phyloP scores from a whole-genome alignment of 2,329 filamentous ascomycete genomes.

The Aotearoamyces nothofagi region DNA sequence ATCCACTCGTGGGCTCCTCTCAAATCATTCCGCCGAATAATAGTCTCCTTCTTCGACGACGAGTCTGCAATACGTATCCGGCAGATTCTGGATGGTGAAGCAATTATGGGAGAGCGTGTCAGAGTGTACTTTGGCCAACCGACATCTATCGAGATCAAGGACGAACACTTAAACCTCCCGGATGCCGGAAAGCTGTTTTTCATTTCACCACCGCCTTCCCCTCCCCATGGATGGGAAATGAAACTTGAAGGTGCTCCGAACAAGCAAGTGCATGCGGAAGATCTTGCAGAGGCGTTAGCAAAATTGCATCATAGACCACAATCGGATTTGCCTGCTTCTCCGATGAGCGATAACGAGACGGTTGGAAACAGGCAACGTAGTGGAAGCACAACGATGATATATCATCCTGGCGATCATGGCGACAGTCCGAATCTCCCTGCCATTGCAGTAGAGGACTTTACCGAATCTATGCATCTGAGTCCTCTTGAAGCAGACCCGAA shows the following conservation, averaged over 20 bases:
- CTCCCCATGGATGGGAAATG: slow-evolving; percentile 55
- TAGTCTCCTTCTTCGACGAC: slow-evolving; percentile 61
- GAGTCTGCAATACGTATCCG: slow-evolving; percentile 58
- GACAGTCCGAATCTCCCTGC: slow-evolving; percentile 41
- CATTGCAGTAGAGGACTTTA: slow-evolving; percentile 54
- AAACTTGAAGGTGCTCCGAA: slow-evolving; percentile 54
- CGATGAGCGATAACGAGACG: slow-evolving; percentile 21
- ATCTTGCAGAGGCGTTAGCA: slow-evolving; percentile 49
- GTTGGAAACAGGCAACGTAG: slow-evolving; percentile 28
- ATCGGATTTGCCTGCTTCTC: slow-evolving; percentile 23
- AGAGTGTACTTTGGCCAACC: slow-evolving; percentile 54
- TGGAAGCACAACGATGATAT: slow-evolving; percentile 50
- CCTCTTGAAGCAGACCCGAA: slow-evolving; percentile 24
- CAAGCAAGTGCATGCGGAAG: slow-evolving; percentile 53
- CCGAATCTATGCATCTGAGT: slow-evolving; percentile 29
- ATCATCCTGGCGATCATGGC: slow-evolving; percentile 41
- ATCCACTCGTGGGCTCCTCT: slow-evolving; percentile 69
- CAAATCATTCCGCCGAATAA: slow-evolving; percentile 69
- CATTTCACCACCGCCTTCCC: slow-evolving; percentile 53
- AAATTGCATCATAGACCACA: slow-evolving; percentile 35
- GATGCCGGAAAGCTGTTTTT: slow-evolving; percentile 60
- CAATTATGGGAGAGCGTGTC: slow-evolving; percentile 53
- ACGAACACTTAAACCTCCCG: slow-evolving; percentile 48
- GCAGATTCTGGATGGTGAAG: slow-evolving; percentile 58
- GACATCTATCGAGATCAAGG: slow-evolving; percentile 36